Evolutionary conservation across 176 grass and related monocot species (phyloP).

Genomic region (Canna indica): DNA sequence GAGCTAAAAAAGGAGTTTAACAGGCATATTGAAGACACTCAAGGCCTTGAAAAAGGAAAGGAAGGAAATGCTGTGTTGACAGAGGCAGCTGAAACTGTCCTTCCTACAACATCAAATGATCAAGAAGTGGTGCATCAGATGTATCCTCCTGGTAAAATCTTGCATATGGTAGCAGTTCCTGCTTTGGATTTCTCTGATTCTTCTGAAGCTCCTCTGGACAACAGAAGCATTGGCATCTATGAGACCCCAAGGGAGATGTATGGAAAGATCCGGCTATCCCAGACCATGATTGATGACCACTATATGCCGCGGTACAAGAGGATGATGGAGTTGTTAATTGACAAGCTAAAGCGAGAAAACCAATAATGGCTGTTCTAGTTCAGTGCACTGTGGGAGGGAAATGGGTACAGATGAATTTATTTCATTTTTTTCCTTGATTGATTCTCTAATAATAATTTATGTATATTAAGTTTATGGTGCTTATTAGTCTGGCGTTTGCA

Average conservation of each 20-base stretch:
- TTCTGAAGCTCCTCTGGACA: slow-evolving; percentile 19
- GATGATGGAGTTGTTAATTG: slow-evolving; percentile 62
- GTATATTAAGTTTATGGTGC: not conserved
- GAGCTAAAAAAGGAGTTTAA: slow-evolving; percentile 21
- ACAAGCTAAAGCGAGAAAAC: slow-evolving; percentile 42
- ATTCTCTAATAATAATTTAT: not conserved
- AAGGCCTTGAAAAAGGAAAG: slow-evolving; percentile 9
- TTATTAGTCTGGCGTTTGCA: not conserved
- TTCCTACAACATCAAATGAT: slow-evolving; percentile 10
- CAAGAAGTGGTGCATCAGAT: slow-evolving; percentile 38
- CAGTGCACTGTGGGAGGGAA: not conserved
- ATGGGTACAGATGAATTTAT: not conserved
- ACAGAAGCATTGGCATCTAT: slow-evolving; percentile 55
- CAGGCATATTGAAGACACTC: slow-evolving; percentile 5
- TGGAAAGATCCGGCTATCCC: slow-evolving; percentile 65
- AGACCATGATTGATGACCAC: slow-evolving; percentile 77
- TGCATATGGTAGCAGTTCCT: slow-evolving; percentile 78
- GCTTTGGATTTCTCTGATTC: slow-evolving; percentile 21
- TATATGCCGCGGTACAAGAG: slow-evolving; percentile 88
- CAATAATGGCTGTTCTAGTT: not conserved
- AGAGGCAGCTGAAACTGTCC: slow-evolving; percentile 21
- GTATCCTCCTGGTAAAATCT: slow-evolving; percentile 77
- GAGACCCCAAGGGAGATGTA: slow-evolving; percentile 70
- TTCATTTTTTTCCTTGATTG: not conserved
- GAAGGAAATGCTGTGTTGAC: slow-evolving; percentile 3